Conservation (phyloP, 371 early-diverging fungal genomes). For the Mucor plumbeus region DNA sequence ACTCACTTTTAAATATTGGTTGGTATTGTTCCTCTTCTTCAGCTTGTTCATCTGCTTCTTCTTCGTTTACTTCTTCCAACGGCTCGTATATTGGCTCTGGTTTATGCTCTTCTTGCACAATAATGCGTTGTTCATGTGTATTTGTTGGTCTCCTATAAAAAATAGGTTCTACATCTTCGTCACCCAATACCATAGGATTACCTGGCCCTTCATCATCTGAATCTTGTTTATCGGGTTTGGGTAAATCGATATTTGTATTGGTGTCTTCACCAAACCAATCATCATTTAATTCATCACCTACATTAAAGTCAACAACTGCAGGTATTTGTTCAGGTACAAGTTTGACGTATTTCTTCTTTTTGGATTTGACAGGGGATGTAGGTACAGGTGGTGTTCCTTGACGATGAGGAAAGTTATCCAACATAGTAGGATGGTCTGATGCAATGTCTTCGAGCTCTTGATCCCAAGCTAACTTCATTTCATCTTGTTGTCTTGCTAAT, state of each 20-base stretch:
- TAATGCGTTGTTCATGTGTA: not conserved
- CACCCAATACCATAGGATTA: slow-evolving; percentile 66
- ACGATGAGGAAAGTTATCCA: slow-evolving; percentile 14
- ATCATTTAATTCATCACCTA: slow-evolving; percentile 52
- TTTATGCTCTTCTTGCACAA: slow-evolving; percentile 1
- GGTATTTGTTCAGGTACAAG: slow-evolving; percentile 35
- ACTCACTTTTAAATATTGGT: slow-evolving; percentile 28
- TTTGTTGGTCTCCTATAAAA: slow-evolving; percentile 26
- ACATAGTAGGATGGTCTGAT: slow-evolving; percentile 26
- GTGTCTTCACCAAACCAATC: slow-evolving; percentile 58
- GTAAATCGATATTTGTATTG: not conserved
- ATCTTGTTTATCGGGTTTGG: slow-evolving; percentile 21
- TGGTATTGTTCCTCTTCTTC: slow-evolving; percentile 10
- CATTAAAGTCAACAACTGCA: slow-evolving; percentile 51
- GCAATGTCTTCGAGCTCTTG: slow-evolving; percentile 43
- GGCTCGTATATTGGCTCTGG: no score
- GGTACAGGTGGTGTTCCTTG: slow-evolving; percentile 51
- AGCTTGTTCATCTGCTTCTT: slow-evolving; percentile 2
- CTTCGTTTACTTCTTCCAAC: not conserved
- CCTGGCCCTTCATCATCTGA: slow-evolving; percentile 43
- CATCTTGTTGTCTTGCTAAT: slow-evolving; percentile 41
- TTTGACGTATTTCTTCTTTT: slow-evolving; percentile 33
- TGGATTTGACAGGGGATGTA: slow-evolving; percentile 43
- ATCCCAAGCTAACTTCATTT: slow-evolving; percentile 49
- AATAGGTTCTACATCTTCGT: slow-evolving; percentile 59